Conservation (phyloP, 2,329 filamentous ascomycete species). For the Calonectria pseudoturangicola region DNA sequence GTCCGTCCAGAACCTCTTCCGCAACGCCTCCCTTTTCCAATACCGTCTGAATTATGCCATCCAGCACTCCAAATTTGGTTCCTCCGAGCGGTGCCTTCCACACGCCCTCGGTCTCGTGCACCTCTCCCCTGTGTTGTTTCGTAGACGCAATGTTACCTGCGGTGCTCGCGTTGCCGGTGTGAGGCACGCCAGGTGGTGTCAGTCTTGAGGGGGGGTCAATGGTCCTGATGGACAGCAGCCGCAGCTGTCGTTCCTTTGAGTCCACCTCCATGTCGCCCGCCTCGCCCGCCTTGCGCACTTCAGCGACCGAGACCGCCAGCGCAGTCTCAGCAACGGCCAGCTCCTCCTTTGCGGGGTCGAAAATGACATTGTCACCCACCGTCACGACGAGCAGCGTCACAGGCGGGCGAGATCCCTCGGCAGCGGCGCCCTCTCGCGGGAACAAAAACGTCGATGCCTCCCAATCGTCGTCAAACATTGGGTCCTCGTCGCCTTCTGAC, state of each 20-base stretch:
- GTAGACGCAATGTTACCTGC: slow-evolving; percentile 58
- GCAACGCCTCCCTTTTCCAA: slow-evolving; percentile 86
- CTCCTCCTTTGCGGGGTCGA: slow-evolving; percentile 94
- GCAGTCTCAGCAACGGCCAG: slow-evolving; percentile 94
- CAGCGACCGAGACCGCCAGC: slow-evolving; percentile 87
- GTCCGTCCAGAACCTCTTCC: slow-evolving; percentile 87
- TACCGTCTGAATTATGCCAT: slow-evolving; percentile 84
- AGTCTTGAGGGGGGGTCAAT: slow-evolving; percentile 84
- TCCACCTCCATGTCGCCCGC: slow-evolving; percentile 65
- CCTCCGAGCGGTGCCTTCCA: slow-evolving; percentile 92
- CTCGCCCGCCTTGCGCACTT: slow-evolving; percentile 56
- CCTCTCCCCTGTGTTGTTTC: slow-evolving; percentile 65
- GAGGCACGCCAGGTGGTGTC: slow-evolving; percentile 82
- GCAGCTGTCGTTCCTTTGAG: slow-evolving; percentile 66
- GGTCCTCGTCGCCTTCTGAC: slow-evolving; percentile 95
- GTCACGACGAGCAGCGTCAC: slow-evolving; percentile 93
- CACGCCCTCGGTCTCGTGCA: slow-evolving; percentile 80
- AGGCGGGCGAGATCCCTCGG: slow-evolving; percentile 77
- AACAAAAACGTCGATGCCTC: slow-evolving; percentile 87
- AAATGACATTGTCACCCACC: slow-evolving; percentile 91
- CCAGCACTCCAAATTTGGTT: slow-evolving; percentile 83
- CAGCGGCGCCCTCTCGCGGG: slow-evolving; percentile 66
- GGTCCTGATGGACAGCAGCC: slow-evolving; percentile 81
- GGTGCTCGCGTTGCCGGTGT: slow-evolving; percentile 73
- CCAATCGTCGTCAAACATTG: slow-evolving; percentile 99